phyloP scores from a whole-genome alignment of 805 yeast genomes.

The Hanseniaspora taiwanica region DNA sequence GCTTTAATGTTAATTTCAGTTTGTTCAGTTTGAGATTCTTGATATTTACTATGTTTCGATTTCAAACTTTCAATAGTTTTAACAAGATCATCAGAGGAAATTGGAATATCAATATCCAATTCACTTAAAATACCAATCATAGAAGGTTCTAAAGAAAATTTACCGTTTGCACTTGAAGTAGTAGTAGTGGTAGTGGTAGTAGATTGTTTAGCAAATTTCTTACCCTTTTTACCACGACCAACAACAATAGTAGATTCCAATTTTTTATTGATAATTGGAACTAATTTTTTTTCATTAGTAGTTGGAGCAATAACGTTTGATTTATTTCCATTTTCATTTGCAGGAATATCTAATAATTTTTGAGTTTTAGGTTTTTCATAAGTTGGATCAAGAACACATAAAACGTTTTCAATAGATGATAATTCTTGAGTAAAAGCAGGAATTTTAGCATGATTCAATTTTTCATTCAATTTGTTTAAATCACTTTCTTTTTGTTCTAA shows the following conservation, averaged over 20 bases:
- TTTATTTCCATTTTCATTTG: conserved; percentile 2
- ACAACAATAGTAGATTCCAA: conserved; percentile 36
- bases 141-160: conserved; percentile 68
- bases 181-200: conserved; percentile 12
- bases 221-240: conserved; percentile 37
- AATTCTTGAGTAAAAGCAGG: conserved; percentile 84
- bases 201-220: conserved; percentile 32
- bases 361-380: conserved; percentile 43
- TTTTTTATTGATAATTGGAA: conserved; percentile 17
- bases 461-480: conserved; percentile 51
- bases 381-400: conserved; percentile 65
- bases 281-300: conserved; percentile 36
- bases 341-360: too few species aligned
- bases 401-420: conserved; percentile 56
- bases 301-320: conserved; percentile 19
- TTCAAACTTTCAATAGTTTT: conserved; percentile 52
- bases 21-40: conserved; percentile 63
- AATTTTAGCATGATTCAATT: conserved; percentile 54
- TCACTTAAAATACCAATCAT: conserved; percentile 65
- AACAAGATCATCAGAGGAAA: conserved; percentile 41
- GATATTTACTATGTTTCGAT: conserved; percentile 56
- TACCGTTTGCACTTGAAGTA: conserved; percentile 18
- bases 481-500: conserved; percentile 37
- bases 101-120: conserved; percentile 68
- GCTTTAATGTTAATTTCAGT: conserved; percentile 62